Percentiles rank a stretch among this genome's conserved stretches.
Conservation (phyloP, 106 monocot genomes). For the Dioscorea alata region DNA sequence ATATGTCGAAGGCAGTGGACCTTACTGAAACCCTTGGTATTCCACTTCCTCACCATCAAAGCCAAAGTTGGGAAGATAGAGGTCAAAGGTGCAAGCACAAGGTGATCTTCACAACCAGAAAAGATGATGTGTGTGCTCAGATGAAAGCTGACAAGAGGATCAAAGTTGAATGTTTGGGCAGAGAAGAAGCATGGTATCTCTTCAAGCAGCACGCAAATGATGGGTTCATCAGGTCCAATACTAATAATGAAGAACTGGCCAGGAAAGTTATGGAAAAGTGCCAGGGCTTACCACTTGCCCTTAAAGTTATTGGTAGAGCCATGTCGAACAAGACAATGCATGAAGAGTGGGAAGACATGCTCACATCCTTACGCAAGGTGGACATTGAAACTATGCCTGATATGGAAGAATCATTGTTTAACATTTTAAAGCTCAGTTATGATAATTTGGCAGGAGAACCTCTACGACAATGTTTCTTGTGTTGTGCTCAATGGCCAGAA, state of each 20-base stretch:
- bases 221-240: conserved; percentile 1
- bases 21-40: too few species aligned
- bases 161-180: neutral
- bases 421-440: too few species aligned
- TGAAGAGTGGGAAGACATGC: conserved; percentile 1
- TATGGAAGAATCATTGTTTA: too few species aligned
- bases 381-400: neutral
- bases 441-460: too few species aligned
- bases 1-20: too few species aligned
- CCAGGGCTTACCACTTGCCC: conserved; percentile 8
- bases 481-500: conserved; percentile 17
- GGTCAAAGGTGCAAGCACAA: neutral
- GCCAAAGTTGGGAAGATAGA: neutral
- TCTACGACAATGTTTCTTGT: conserved; percentile 23
- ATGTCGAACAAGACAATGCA: neutral
- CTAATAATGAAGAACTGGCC: neutral
- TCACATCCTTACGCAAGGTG: neutral
- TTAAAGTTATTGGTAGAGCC: neutral
- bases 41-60: neutral
- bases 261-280: conserved; percentile 2
- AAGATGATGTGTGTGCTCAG: neutral
- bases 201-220: conserved; percentile 3
- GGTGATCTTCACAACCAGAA: conserved; percentile 8
- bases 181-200: neutral
- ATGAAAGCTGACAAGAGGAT: conserved; percentile 2